Evolutionary conservation across 164 flowering plant genomes (phyloP).

Genomic region (Vitis rupestris): DNA sequence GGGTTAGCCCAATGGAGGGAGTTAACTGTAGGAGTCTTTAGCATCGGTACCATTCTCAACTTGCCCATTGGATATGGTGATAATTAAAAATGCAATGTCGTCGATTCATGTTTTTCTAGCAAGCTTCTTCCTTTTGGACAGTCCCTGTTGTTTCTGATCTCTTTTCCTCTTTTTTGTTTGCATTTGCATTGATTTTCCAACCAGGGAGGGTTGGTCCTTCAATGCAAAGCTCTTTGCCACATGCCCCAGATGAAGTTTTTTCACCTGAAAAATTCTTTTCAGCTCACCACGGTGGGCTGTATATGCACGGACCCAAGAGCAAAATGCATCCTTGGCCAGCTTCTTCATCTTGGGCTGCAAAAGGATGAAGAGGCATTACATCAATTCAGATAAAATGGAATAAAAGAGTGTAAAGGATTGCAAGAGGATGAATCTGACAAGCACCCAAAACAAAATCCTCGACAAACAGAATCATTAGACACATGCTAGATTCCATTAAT

Average conservation of each 20-base stretch:
- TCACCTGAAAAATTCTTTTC: slow-evolving; percentile 79
- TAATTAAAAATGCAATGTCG: no score
- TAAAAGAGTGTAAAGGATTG: neutral
- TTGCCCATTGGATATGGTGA: no score
- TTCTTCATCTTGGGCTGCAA: slow-evolving; percentile 56
- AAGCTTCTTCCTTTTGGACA: slow-evolving; percentile 39
- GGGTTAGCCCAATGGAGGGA: no score
- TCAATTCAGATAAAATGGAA: neutral
- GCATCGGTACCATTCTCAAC: neutral
- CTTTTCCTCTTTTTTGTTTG: slow-evolving; percentile 73
- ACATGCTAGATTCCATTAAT: no score
- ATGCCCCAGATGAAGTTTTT: slow-evolving; percentile 91
- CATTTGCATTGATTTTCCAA: slow-evolving; percentile 59
- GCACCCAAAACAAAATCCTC: no score
- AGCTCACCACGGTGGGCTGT: slow-evolving; percentile 94
- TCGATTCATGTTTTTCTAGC: slow-evolving; percentile 24
- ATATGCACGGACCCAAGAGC: slow-evolving; percentile 94
- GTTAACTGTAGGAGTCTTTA: neutral
- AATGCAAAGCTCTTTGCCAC: slow-evolving; percentile 89
- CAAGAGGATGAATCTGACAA: no score
- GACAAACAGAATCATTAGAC: no score
- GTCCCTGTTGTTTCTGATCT: slow-evolving; percentile 47
- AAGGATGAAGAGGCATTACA: neutral
- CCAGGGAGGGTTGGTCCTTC: slow-evolving; percentile 87
- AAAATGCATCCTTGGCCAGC: slow-evolving; percentile 77